Percentiles rank a stretch among this genome's conserved stretches.
These are phyloP conservation scores for Termitomyces eurrhizus DNA, from an alignment of 768 basidiomycete species.

Conservation along the genomic window DNA sequence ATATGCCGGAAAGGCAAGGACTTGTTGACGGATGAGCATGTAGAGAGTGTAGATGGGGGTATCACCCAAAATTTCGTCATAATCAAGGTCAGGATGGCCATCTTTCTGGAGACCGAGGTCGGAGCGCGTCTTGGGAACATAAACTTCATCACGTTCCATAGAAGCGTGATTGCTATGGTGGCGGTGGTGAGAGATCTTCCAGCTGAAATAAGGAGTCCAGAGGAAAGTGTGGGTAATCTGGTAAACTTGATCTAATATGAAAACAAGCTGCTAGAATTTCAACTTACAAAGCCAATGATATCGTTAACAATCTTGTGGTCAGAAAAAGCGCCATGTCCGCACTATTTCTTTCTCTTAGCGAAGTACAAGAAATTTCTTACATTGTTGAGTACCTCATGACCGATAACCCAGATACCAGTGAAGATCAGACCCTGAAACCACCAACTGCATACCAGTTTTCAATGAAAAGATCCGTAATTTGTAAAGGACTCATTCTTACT, in stretches of 20 bases:
- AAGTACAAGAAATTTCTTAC: neutral
- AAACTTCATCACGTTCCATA: conserved; percentile 54
- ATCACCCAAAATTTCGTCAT: conserved; percentile 54
- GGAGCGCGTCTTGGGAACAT: conserved; percentile 57
- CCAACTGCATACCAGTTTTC: conserved; percentile 33
- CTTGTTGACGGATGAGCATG: conserved; percentile 52
- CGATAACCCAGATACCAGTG: conserved; percentile 57
- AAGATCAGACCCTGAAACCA: conserved; percentile 59
- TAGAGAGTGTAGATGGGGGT: conserved; percentile 57
- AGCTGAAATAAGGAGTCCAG: conserved; percentile 52
- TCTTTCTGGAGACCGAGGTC: conserved; percentile 48
- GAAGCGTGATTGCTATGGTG: conserved; percentile 49
- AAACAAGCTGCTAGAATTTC: conserved; percentile 10
- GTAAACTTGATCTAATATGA: neutral
- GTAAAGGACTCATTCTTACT: conserved; percentile 29
- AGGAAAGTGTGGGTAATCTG: conserved; percentile 43
- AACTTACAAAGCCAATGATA: conserved; percentile 45
- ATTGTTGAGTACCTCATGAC: conserved; percentile 39
- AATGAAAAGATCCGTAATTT: neutral
- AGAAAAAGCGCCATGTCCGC: conserved; percentile 56
- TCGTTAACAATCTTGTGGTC: conserved; percentile 45
- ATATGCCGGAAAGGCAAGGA: conserved; percentile 60
- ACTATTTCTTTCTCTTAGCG: conserved; percentile 26
- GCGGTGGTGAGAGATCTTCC: conserved; percentile 51
- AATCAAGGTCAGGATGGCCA: conserved; percentile 36